Conservation (phyloP, 2,329 filamentous ascomycete genomes). For the Cryphonectria radicalis region DNA sequence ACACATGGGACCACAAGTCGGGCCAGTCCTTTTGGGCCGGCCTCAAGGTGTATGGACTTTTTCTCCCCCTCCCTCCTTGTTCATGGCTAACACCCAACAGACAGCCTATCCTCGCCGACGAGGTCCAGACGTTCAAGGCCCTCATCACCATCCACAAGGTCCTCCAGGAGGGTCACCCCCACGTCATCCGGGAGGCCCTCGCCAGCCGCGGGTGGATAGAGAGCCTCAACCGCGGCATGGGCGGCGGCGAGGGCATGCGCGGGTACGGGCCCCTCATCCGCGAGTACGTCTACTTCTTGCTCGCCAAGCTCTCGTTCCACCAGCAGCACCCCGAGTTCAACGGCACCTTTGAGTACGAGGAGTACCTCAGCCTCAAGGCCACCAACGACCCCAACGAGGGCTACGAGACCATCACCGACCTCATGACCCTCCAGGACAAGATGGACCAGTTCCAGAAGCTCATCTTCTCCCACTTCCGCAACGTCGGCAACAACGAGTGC, state of each 20-base stretch:
- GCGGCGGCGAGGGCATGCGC: constrained; percentile 74
- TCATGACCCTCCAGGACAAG: constrained; percentile 96
- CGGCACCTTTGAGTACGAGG: constrained; percentile 97
- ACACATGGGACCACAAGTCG: constrained; percentile 98
- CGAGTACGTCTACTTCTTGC: constrained; percentile 95
- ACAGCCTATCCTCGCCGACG: constrained; percentile 96
- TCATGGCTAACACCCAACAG: no score
- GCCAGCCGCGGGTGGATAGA: constrained; percentile 90
- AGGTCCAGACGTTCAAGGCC: constrained; percentile 98
- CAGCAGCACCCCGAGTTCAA: constrained; percentile 98
- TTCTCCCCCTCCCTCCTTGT: background rate
- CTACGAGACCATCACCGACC: constrained; percentile 92
- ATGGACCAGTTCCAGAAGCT: constrained; percentile 99
- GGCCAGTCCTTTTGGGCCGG: constrained; percentile 95
- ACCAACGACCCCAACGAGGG: constrained; percentile 99
- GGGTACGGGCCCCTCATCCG: constrained; percentile 91
- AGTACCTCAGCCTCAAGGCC: constrained; percentile 96
- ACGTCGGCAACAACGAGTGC: constrained; percentile 92
- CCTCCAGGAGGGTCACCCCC: constrained; percentile 91
- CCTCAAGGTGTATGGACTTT: constrained; percentile 80
- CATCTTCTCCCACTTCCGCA: constrained; percentile 95
- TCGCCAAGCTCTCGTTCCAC: constrained; percentile 96
- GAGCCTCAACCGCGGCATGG: constrained; percentile 80
- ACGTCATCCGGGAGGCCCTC: constrained; percentile 86
- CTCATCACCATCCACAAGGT: constrained; percentile 98